Conservation (phyloP, 2,329 filamentous ascomycete genomes). For the Cladobotryum mycophilum region DNA sequence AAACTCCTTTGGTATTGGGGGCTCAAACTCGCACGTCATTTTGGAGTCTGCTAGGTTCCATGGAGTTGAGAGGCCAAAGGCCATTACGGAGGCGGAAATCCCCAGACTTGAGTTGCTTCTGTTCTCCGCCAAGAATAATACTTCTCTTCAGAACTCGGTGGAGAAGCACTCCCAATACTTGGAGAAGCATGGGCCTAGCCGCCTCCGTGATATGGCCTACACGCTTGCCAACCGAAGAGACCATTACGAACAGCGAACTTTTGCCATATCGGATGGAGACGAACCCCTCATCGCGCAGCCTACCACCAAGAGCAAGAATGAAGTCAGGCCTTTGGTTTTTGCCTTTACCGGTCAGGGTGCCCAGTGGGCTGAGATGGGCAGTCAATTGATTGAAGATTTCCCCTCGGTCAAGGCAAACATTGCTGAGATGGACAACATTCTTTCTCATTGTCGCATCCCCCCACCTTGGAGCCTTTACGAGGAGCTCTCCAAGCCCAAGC, state of each 20-base stretch:
- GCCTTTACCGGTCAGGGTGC: background rate
- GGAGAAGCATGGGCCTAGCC: conserved; percentile 19
- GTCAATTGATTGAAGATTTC: background rate
- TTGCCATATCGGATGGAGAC: conserved; percentile 7
- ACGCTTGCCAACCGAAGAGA: conserved; percentile 22
- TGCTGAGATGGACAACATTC: background rate
- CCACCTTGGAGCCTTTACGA: background rate
- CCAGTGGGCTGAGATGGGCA: background rate
- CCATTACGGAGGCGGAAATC: background rate
- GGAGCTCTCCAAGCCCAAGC: background rate
- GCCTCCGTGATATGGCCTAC: conserved; percentile 21
- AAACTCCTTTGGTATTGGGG: conserved; percentile 24
- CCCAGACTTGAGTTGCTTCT: conserved; percentile 4
- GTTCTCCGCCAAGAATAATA: conserved; percentile 14
- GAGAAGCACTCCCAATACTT: conserved; percentile 16
- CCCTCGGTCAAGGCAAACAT: background rate
- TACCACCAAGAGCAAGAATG: background rate
- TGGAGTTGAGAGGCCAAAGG: background rate
- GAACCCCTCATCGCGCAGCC: background rate
- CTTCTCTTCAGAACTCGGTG: conserved; percentile 10
- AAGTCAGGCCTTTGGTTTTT: background rate
- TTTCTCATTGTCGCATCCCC: background rate
- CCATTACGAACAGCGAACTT: conserved; percentile 17
- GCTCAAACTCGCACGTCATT: conserved; percentile 21
- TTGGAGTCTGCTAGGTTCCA: conserved; percentile 12